Base-by-base conservation (phyloP, 2,329 filamentous ascomycete species). In the Pyrenophora seminiperda region DNA sequence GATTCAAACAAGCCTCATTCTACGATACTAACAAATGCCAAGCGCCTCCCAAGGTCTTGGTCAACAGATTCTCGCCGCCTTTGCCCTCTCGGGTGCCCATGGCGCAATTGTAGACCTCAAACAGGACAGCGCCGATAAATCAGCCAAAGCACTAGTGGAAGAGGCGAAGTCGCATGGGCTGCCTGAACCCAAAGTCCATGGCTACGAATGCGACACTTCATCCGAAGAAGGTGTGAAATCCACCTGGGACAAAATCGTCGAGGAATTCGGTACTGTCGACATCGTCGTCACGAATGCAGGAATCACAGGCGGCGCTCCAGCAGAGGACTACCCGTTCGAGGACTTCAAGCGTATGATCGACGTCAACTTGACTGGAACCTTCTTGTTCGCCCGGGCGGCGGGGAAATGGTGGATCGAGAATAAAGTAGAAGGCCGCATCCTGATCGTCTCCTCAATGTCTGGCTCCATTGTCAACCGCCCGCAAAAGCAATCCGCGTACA, bases 401-500 rank as follows among this genome's bases (percentile, higher is more conserved):
- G 75, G 63, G 9, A 64, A 67, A 34, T 62, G 70, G 43, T 91
- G 91, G 87, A 91, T 91, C 75, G 77, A 80, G n/a, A 82, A 83
- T 47, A 80, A 82, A 66, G 86, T 85, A 75, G 84, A 85, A 10
- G 89, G 89, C 33, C 87, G 83, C 66, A 88, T 92, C 68, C 81
- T 92, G 66, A 83, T 91, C 54, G 84, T 91, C 44, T 88, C 87
- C 24, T 90, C 86, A 66, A 91, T 77, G 70, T 75, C 74, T 19
- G 75, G 73, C 31, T 64, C 63, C 15, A 68, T 77, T 20, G 75
- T 77, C 61, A 77, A 77, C 66, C 75, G 72, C 55, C 75, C 89
- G 5, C 89, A 92, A 76, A 87, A 91, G 77, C 89, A 92, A 77
- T 85, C 81, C 38, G 89, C 86, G 75, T 93, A 93, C 83, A 92